phyloP scores from a whole-genome alignment of 2,329 filamentous ascomycete species.

The Aureobasidium leucospermi region DNA sequence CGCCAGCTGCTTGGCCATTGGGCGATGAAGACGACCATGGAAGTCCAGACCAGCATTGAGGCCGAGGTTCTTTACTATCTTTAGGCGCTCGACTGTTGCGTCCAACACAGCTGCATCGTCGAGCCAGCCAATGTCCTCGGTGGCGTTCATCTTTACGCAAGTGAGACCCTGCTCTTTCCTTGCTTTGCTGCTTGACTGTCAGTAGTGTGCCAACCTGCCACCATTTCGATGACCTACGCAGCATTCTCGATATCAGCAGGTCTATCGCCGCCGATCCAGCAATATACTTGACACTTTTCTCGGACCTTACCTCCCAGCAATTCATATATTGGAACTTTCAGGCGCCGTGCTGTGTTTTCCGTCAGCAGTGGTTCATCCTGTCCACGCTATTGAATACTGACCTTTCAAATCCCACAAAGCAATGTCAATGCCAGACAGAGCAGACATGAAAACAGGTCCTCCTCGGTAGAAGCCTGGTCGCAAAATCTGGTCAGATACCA shows the following conservation, averaged over 20 bases:
- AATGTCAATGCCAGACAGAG: conserved; percentile 70
- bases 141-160: conserved; percentile 72
- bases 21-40: conserved; percentile 68
- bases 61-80: conserved; percentile 60
- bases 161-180: conserved; percentile 57
- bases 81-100: conserved; percentile 58
- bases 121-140: conserved; percentile 67
- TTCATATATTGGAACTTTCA: conserved; percentile 63
- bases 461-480: conserved; percentile 62
- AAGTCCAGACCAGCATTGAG: conserved; percentile 71
- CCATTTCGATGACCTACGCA: conserved; percentile 25
- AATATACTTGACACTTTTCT: conserved; percentile 63
- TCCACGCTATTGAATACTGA: not conserved
- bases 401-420: conserved; percentile 70
- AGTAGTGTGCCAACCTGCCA: not conserved
- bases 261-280: conserved; percentile 70
- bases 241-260: conserved; percentile 55
- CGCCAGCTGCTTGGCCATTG: conserved; percentile 74
- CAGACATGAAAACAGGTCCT: conserved; percentile 74
- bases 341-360: conserved; percentile 39
- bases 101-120: conserved; percentile 61
- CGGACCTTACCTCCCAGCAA: conserved; percentile 68
- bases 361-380: not conserved
- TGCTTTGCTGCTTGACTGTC: conserved; percentile 30
- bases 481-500: not conserved